These are phyloP conservation scores for Pittosporum tobira DNA, from an alignment of 129 eudicot genomes.

Conservation along the genomic window DNA sequence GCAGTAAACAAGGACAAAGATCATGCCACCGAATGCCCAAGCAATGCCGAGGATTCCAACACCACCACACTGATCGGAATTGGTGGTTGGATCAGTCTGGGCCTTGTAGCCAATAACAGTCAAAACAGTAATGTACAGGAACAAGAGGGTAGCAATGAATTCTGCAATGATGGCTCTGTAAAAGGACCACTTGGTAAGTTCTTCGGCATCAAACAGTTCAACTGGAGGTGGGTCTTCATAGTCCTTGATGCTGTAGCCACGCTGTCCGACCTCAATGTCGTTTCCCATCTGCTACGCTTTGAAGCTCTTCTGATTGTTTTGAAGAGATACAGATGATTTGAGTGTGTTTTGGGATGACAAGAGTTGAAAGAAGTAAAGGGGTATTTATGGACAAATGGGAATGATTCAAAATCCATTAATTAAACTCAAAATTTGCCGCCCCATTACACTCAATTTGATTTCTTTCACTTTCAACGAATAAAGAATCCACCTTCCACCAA, in stretches of 20 bases:
- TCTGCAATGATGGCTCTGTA: too few relatives aligned
- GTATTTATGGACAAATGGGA: slow-evolving; percentile 31
- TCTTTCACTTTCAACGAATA: too few relatives aligned
- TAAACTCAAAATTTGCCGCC: too few relatives aligned
- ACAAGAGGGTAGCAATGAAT: too few relatives aligned
- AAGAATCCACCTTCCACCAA: too few relatives aligned
- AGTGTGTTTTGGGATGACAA: slow-evolving; percentile 8
- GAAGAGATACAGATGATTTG: neutral
- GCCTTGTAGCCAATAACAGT: too few relatives aligned
- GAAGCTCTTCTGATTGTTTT: neutral
- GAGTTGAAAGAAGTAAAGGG: neutral
- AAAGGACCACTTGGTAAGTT: slow-evolving; percentile 58
- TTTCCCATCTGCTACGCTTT: slow-evolving; percentile 30
- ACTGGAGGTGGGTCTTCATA: slow-evolving; percentile 69
- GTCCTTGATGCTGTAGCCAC: too few relatives aligned
- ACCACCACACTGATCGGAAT: slow-evolving; percentile 49
- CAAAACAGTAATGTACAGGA: too few relatives aligned
- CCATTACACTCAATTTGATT: too few relatives aligned
- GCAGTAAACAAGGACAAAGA: too few relatives aligned
- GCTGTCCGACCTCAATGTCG: slow-evolving; percentile 49
- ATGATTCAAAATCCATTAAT: too few relatives aligned
- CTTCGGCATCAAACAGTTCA: slow-evolving; percentile 38
- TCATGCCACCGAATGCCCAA: slow-evolving; percentile 86
- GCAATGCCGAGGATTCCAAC: slow-evolving; percentile 79
- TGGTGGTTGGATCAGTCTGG: slow-evolving; percentile 47